phyloP scores from a whole-genome alignment of 257 asterid species.

The Jacaranda mimosifolia region DNA sequence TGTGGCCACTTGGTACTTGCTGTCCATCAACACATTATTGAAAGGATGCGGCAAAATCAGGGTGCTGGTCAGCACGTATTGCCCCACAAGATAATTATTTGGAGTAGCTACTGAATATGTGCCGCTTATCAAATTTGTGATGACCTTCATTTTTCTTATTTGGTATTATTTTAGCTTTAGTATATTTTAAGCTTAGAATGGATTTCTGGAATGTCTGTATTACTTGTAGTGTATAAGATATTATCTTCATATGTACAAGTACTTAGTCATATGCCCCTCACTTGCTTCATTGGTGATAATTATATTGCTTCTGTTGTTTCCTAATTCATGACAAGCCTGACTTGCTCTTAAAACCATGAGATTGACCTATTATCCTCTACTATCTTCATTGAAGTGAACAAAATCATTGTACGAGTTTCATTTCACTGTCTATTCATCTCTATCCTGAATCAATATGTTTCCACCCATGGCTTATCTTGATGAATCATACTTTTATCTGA shows the following conservation, averaged over 20 bases:
- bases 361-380: not conserved
- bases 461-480: not conserved
- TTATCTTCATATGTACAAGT: not conserved
- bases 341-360: slow-evolving; percentile 1
- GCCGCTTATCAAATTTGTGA: not conserved
- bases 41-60: not conserved
- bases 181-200: not conserved
- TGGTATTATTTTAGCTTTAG: not conserved
- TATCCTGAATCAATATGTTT: not conserved
- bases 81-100: not conserved
- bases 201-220: not conserved
- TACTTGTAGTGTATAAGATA: not conserved
- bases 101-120: not conserved
- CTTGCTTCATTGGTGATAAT: not conserved
- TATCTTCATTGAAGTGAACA: not conserved
- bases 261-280: not conserved
- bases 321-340: not conserved
- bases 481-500: not conserved
- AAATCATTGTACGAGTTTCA: not conserved
- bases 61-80: not conserved
- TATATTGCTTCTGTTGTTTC: not conserved
- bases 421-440: not conserved
- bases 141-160: not conserved
- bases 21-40: not conserved
- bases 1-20: not conserved